Conservation (phyloP, 176 grass and related monocot species). For the Calamus simplicifolius region DNA sequence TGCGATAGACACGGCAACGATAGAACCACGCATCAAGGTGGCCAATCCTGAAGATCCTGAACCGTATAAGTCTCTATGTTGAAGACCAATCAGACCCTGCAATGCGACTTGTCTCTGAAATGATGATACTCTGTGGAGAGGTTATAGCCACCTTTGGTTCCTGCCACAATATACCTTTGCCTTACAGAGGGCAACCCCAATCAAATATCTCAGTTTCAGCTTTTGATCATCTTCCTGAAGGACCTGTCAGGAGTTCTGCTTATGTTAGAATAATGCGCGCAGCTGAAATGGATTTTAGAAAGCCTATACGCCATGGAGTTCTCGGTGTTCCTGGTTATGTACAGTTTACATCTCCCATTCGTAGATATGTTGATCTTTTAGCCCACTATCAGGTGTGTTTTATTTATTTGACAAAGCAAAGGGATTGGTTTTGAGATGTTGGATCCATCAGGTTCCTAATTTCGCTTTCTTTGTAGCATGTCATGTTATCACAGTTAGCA, state of each 20-base stretch:
- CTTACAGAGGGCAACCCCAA: constrained; percentile 83
- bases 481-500: too few relatives aligned
- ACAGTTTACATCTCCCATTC: constrained; percentile 88
- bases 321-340: constrained; percentile 91
- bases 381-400: constrained; percentile 82
- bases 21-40: constrained; percentile 89
- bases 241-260: constrained; percentile 68
- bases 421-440: too few relatives aligned
- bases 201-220: constrained; percentile 59
- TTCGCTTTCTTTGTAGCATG: too few relatives aligned
- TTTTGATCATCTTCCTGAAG: constrained; percentile 74
- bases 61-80: constrained; percentile 77
- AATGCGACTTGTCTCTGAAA: constrained; percentile 81
- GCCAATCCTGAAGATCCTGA: constrained; percentile 64
- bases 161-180: constrained; percentile 66
- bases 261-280: constrained; percentile 75
- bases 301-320: constrained; percentile 56
- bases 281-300: constrained; percentile 75
- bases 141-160: constrained; percentile 66
- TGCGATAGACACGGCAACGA: constrained; percentile 79
- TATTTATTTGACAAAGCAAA: neutral
- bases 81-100: constrained; percentile 63
- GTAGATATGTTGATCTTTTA: constrained; percentile 91
- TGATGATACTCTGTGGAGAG: constrained; percentile 98
- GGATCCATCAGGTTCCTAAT: too few relatives aligned